Evolutionary conservation across 805 yeast species (phyloP).

Genomic region (Middelhovenomyces tepae): DNA sequence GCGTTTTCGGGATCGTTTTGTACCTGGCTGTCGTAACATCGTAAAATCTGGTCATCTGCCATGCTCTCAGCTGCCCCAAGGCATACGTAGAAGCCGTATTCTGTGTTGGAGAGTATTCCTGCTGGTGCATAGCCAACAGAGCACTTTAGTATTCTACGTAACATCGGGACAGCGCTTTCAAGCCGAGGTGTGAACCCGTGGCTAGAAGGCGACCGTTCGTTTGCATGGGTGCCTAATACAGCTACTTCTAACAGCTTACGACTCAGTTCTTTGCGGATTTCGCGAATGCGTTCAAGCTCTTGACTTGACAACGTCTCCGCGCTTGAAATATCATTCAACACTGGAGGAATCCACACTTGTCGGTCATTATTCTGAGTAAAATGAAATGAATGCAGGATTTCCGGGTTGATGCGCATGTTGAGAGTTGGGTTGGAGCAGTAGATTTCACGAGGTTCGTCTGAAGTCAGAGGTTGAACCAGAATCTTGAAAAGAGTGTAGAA

Average conservation of each 20-base stretch:
- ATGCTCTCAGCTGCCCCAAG: constrained; percentile 44
- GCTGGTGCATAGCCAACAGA: background rate
- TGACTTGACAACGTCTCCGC: too few relatives aligned
- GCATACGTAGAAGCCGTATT: constrained; percentile 32
- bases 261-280: constrained; percentile 9
- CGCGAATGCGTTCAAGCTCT: too few relatives aligned
- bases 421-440: constrained; percentile 41
- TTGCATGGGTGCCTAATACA: constrained; percentile 6
- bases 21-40: constrained; percentile 37
- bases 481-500: constrained; percentile 53
- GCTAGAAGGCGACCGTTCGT: background rate
- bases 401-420: constrained; percentile 49
- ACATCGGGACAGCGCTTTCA: constrained; percentile 8
- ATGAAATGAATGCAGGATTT: constrained; percentile 32
- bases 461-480: constrained; percentile 55
- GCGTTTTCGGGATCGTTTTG: constrained; percentile 35
- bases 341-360: constrained; percentile 16
- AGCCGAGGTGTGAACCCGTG: constrained; percentile 5
- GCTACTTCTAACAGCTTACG: constrained; percentile 15
- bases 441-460: constrained; percentile 47
- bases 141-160: constrained; percentile 5
- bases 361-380: constrained; percentile 15
- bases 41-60: constrained; percentile 37
- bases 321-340: constrained; percentile 13
- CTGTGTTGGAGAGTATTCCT: constrained; percentile 6